A percentile compares a stretch with the other conserved stretches of the same genome.
Conservation (phyloP, 2,329 filamentous ascomycete species). For the Paracamarosporium sp. region DNA sequence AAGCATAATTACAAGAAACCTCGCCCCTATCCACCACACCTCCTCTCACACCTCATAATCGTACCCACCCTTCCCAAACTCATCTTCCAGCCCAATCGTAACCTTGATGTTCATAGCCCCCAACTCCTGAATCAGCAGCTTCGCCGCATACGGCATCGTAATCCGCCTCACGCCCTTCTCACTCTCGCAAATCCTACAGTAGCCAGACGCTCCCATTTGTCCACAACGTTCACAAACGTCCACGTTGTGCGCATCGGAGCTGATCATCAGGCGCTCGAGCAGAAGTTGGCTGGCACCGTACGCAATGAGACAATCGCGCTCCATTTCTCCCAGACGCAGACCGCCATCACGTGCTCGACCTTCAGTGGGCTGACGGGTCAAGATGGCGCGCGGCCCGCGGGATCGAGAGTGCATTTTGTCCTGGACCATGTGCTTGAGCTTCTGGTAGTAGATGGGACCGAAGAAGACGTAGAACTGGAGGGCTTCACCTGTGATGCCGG, state of each 20-base stretch:
- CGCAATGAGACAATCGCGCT: slow-evolving; percentile 95
- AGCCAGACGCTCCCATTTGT: slow-evolving; percentile 93
- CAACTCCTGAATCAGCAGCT: slow-evolving; percentile 93
- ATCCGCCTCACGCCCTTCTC: slow-evolving; percentile 86
- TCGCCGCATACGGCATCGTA: slow-evolving; percentile 97
- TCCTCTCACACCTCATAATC: slow-evolving; percentile 1
- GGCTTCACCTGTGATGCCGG: slow-evolving; percentile 91
- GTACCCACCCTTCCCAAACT: slow-evolving; percentile 63
- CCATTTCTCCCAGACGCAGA: slow-evolving; percentile 95
- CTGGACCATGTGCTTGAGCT: slow-evolving; percentile 99
- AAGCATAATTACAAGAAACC: not conserved
- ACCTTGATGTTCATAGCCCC: slow-evolving; percentile 99
- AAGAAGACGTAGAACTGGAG: slow-evolving; percentile 98
- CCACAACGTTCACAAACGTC: slow-evolving; percentile 95
- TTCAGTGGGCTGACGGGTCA: slow-evolving; percentile 95
- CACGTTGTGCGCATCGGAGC: slow-evolving; percentile 86
- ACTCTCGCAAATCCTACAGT: slow-evolving; percentile 91
- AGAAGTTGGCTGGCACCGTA: slow-evolving; percentile 94
- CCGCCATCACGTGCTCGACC: slow-evolving; percentile 92
- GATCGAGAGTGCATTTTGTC: slow-evolving; percentile 99
- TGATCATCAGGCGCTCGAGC: slow-evolving; percentile 92
- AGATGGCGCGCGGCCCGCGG: slow-evolving; percentile 85
- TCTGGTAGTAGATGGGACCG: slow-evolving; percentile 98
- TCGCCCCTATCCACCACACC: not conserved
- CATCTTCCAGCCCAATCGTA: slow-evolving; percentile 86